Conservation (phyloP, 2,329 filamentous ascomycete species). For the Botryosphaeria dothidea region DNA sequence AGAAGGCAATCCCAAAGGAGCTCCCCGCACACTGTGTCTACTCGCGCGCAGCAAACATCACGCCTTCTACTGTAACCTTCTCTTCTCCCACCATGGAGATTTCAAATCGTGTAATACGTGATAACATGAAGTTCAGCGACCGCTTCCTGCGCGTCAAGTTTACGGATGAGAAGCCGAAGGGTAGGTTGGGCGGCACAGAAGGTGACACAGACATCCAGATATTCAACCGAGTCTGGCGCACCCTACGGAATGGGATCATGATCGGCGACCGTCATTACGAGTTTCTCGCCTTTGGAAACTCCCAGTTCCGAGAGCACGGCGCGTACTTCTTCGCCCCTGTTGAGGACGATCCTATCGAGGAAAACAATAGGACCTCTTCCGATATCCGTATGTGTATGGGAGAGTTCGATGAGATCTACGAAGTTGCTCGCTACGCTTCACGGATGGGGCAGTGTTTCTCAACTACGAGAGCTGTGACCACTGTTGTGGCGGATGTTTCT, state of each 20-base stretch:
- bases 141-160: conserved; percentile 90
- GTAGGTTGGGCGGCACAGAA: conserved; percentile 28
- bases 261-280: conserved; percentile 82
- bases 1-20: conserved; percentile 43
- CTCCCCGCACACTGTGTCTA: conserved; percentile 73
- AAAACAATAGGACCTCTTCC: conserved; percentile 29
- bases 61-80: conserved; percentile 80
- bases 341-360: conserved; percentile 65
- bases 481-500: conserved; percentile 53
- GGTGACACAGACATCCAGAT: conserved; percentile 52
- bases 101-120: conserved; percentile 82
- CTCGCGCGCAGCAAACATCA: conserved; percentile 75
- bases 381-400: conserved; percentile 84
- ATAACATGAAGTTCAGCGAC: conserved; percentile 68
- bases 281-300: conserved; percentile 93
- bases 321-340: conserved; percentile 89
- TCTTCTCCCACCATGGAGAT: conserved; percentile 78
- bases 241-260: conserved; percentile 69
- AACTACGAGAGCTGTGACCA: conserved; percentile 66
- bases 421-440: conserved; percentile 87
- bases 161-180: conserved; percentile 70
- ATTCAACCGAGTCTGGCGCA: conserved; percentile 52
- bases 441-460: conserved; percentile 94
- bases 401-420: conserved; percentile 74
- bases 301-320: conserved; percentile 87